Percentiles rank a stretch among this genome's conserved stretches.
phyloP scores from a whole-genome alignment of 2,329 filamentous ascomycete genomes.

The Pyricularia grisea region DNA sequence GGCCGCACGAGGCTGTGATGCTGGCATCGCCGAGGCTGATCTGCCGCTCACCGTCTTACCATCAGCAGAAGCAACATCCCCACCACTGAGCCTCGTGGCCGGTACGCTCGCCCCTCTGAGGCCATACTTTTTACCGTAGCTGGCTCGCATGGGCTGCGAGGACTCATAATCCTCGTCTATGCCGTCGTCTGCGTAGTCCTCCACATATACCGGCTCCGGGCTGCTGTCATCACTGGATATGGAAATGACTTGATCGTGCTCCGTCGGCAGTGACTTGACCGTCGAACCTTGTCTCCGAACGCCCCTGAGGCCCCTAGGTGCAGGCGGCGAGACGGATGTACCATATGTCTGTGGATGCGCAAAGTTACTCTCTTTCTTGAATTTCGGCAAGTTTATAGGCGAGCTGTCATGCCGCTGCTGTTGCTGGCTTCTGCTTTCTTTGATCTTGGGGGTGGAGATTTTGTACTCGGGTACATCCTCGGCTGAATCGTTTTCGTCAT shows the following conservation, averaged over 20 bases:
- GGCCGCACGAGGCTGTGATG: neutral
- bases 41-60: neutral
- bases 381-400: neutral
- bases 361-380: neutral
- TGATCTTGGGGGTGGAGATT: neutral
- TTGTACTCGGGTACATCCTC: neutral
- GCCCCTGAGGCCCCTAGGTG: neutral
- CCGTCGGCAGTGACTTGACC: slow-evolving; percentile 16
- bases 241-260: slow-evolving; percentile 27
- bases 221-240: slow-evolving; percentile 16
- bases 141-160: neutral
- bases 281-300: neutral
- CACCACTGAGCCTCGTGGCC: neutral
- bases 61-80: neutral
- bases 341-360: neutral
- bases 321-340: neutral
- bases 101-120: neutral
- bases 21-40: neutral
- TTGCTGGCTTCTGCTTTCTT: neutral
- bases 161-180: slow-evolving; percentile 19
- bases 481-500: slow-evolving; percentile 12
- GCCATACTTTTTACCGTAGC: slow-evolving; percentile 9
- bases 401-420: neutral
- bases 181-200: slow-evolving; percentile 29
- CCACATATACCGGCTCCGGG: slow-evolving; percentile 21